Base-by-base conservation (phyloP, 2,329 filamentous ascomycete genomes). In the Aspergillus amoenus region DNA sequence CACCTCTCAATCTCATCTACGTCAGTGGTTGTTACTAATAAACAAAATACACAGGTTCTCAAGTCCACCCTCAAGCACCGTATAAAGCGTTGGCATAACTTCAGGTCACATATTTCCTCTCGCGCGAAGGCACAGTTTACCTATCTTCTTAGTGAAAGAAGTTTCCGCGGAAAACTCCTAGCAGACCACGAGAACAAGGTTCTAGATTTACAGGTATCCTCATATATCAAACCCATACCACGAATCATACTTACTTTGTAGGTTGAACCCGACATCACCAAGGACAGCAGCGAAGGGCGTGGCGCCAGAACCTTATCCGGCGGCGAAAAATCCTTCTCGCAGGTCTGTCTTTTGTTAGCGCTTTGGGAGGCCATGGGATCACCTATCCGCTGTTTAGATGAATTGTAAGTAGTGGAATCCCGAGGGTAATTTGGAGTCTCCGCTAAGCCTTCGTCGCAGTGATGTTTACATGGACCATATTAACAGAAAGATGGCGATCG, bases 381-480 rank as follows among this genome's bases (percentile, higher is more conserved):
- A 17, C 93, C 93, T 0, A 88, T 99, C 59, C 86, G 94, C 54
- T 99, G 94, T 69, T 81, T 99, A 53, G 94, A 99, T 75, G 94
- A 99, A 75, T 99, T 97, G 81, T 83, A 72, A 64, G 79, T 75
- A 24, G 24, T 24, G 17, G 1, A 21, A 9, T 30, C n/a, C 30
- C 40, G 21, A 27, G 32, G 22, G 13, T 8, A 22, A 52, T 21
- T 6, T 18, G 11, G 43, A 18, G 34, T 17, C 9, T 9, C 22
- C 17, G 18, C 55, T 57, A 46, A 57, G 9, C n/a, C 8, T 27
- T 30, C 11, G 5, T 6, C 8, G 11, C 32, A 83, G 80, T 70
- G 94, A 99, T 72, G 94, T 99, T 32, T 99, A 97, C 80, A 99
- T 99, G 94, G 94, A 99, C 75, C 91, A 89, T 65, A 91, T 97